phyloP scores from a whole-genome alignment of 2,329 filamentous ascomycete species.

The Albifimbria verrucaria region DNA sequence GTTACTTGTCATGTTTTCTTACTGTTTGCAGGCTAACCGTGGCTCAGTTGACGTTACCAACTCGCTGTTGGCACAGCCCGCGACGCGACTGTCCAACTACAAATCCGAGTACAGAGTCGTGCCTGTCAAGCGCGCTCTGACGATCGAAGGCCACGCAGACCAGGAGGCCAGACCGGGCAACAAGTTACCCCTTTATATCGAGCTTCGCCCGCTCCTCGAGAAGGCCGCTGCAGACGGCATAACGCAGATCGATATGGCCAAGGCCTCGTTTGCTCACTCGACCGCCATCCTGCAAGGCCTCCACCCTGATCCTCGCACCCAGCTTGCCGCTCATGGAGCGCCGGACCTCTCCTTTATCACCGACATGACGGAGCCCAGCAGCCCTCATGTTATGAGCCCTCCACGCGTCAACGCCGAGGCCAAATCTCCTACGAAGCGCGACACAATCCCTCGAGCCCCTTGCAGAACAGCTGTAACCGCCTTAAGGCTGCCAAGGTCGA shows the following conservation, averaged over 20 bases:
- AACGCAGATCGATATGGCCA: constrained; percentile 17
- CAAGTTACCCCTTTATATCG: constrained; percentile 19
- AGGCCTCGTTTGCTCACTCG: constrained; percentile 22
- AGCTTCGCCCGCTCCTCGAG: constrained; percentile 20
- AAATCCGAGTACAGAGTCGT: constrained; percentile 8
- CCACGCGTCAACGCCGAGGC: constrained; percentile 18
- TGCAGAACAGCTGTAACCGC: constrained; percentile 20
- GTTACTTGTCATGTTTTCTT: constrained; percentile 1
- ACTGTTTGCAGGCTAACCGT: constrained; percentile 10
- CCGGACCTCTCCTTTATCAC: constrained; percentile 23
- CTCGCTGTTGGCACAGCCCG: constrained; percentile 6
- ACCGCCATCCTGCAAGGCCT: constrained; percentile 14
- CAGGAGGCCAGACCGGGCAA: constrained; percentile 20
- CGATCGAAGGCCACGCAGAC: constrained; percentile 10
- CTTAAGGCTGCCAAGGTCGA: constrained; percentile 25
- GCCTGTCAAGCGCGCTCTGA: constrained; percentile 26
- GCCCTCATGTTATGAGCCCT: constrained; percentile 17
- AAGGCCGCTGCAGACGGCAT: constrained; percentile 16
- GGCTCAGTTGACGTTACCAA: constrained; percentile 21
- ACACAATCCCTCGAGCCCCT: constrained; percentile 20
- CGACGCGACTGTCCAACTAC: background rate
- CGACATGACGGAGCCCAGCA: constrained; percentile 25
- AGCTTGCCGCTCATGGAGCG: constrained; percentile 16
- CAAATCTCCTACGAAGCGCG: constrained; percentile 28
- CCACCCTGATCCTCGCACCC: constrained; percentile 17